Percentiles rank a stretch among this genome's conserved stretches.
These are phyloP conservation scores for Coprinopsis strossmayeri DNA, from an alignment of 768 basidiomycete genomes.

Conservation along the genomic window DNA sequence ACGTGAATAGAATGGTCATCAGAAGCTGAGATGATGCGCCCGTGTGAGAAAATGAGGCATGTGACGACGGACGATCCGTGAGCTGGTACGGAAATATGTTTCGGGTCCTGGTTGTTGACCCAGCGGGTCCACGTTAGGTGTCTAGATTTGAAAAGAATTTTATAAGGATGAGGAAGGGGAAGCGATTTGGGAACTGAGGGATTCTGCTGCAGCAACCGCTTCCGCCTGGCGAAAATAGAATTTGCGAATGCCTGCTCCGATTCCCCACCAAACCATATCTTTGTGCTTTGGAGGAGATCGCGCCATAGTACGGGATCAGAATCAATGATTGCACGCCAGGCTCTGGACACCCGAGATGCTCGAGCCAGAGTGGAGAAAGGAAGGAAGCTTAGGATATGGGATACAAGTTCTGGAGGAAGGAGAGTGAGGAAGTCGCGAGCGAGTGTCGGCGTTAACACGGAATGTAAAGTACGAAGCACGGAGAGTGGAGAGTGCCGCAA, in stretches of 20 bases:
- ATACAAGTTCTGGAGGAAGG: conserved; percentile 88
- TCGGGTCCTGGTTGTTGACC: conserved; percentile 67
- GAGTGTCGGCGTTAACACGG: conserved; percentile 83
- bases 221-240: conserved; percentile 58
- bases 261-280: conserved; percentile 85
- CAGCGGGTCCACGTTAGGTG: conserved; percentile 75
- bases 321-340: conserved; percentile 92
- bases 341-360: conserved; percentile 80
- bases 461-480: conserved; percentile 84
- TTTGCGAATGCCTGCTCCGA: conserved; percentile 77
- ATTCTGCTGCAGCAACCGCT: conserved; percentile 29
- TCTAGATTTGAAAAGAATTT: conserved; percentile 89
- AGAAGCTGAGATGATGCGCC: conserved; percentile 93
- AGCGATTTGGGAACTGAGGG: conserved; percentile 38
- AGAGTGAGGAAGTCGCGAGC: conserved; percentile 92
- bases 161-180: conserved; percentile 80
- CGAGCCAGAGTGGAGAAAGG: conserved; percentile 78
- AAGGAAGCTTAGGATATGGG: conserved; percentile 80
- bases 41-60: conserved; percentile 89
- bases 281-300: conserved; percentile 74
- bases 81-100: conserved; percentile 78
- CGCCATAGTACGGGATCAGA: conserved; percentile 88
- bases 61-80: conserved; percentile 91
- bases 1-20: conserved; percentile 97
- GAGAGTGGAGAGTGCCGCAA: conserved; percentile 88